A percentile compares a stretch with the other conserved stretches of the same genome.
Conservation (phyloP, 2,329 filamentous ascomycete genomes). For the Penicillium glabrum region DNA sequence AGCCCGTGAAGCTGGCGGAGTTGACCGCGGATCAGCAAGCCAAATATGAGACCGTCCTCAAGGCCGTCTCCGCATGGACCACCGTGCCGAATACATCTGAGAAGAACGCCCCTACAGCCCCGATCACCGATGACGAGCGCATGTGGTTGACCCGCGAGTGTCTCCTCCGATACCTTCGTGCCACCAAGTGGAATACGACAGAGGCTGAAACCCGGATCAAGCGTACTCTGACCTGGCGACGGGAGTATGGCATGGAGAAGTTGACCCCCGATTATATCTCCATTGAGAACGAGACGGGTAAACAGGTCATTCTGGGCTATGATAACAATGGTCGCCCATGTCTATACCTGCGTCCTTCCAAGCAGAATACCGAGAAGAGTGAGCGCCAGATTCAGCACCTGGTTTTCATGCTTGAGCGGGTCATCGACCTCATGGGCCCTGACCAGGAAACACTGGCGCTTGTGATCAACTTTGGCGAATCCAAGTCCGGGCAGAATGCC, state of each 20-base stretch:
- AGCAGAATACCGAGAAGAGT: constrained; percentile 86
- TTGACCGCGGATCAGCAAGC: constrained; percentile 74
- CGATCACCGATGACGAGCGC: constrained; percentile 75
- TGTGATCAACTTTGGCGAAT: constrained; percentile 87
- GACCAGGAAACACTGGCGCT: constrained; percentile 84
- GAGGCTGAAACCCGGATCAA: constrained; percentile 78
- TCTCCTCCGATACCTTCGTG: constrained; percentile 86
- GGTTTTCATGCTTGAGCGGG: constrained; percentile 92
- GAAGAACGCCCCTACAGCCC: constrained; percentile 57
- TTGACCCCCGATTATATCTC: constrained; percentile 81
- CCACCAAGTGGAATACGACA: constrained; percentile 81
- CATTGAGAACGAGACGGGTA: constrained; percentile 93
- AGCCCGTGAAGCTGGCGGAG: constrained; percentile 55
- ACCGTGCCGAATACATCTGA: constrained; percentile 65
- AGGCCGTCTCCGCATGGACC: constrained; percentile 68
- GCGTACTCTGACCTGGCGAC: constrained; percentile 80
- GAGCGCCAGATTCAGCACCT: constrained; percentile 89
- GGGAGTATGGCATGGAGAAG: constrained; percentile 80
- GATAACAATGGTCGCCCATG: constrained; percentile 85
- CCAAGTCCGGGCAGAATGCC: constrained; percentile 73
- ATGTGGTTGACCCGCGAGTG: constrained; percentile 93
- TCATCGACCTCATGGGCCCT: constrained; percentile 81
- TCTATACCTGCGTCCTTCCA: constrained; percentile 83
- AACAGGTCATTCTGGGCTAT: constrained; percentile 86
- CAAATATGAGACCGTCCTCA: constrained; percentile 79